Evolutionary conservation across 768 basidiomycete genomes (phyloP), one percentile per base, ranked within the genome.

Genomic region (Russula foetens): DNA sequence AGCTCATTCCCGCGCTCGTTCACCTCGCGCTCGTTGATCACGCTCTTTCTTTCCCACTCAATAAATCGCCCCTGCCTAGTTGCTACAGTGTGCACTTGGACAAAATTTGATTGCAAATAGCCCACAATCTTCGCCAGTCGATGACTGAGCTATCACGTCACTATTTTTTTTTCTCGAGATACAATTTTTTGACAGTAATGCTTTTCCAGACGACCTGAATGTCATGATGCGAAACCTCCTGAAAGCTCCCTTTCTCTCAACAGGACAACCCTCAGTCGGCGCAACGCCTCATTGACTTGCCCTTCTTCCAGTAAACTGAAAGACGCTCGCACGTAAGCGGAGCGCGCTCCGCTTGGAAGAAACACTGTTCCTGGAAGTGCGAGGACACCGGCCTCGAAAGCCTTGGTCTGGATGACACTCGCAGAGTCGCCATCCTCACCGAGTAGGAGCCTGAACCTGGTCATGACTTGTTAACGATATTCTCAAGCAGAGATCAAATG

Each of bases 281-380:
- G 75, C 63, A 95, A 69, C 2, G 85, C 93, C 74, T 86, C 82
- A 49, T 91, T 84, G 3, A 90, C 84, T 44, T 92, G 82, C 35
- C 83, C 81, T 57, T 81, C 81, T 1, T 76, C 74, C 21, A 83
- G 74, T 59, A 89, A 70, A 69, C 89, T 90, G 74, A 96, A 97
- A 41, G 89, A 78, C 19, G 90, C 90, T 45, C 94, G 80, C 29
- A 95, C 88, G 69, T 87, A 90, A 24, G 84, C 76, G 7, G 86
- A 85, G 69, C 79, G 83, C 43, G 80, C 74, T 14, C 83, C 85
- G 60, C 80, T 83, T 17, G 93, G 91, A 58, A 87, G 76, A 75
- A 94, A 95, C 21, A 84, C 84, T 2, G 81, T 84, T 17, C 94
- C 94, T 0, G 94, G 94, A 12, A 97, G 79, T 19, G 90, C 92